phyloP scores from a whole-genome alignment of 768 basidiomycete species.

The Boletus tylopilopsis region DNA sequence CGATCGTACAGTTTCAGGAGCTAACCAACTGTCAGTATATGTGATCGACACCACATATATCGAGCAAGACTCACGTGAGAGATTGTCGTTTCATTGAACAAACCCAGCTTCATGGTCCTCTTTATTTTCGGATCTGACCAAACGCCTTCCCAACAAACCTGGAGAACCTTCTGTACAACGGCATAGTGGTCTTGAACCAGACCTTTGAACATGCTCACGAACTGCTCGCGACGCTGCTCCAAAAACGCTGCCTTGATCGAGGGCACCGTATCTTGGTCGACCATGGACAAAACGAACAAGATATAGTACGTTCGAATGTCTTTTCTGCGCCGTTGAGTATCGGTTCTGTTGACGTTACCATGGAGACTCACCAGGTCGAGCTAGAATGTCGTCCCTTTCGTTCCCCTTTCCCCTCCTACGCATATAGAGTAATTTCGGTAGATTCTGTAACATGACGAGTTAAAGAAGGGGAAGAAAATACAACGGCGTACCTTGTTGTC shows the following conservation, averaged over 20 bases:
- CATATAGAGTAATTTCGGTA: slow-evolving; percentile 68
- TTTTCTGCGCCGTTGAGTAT: slow-evolving; percentile 23
- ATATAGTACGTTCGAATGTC: slow-evolving; percentile 81
- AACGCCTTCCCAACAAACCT: slow-evolving; percentile 71
- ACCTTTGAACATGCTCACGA: slow-evolving; percentile 72
- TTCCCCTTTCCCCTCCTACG: slow-evolving; percentile 53
- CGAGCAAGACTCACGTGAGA: slow-evolving; percentile 47
- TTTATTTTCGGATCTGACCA: slow-evolving; percentile 74
- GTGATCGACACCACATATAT: neutral
- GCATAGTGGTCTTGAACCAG: slow-evolving; percentile 61
- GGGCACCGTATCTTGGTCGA: slow-evolving; percentile 44
- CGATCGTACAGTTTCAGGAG: slow-evolving; percentile 76
- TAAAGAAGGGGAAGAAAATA: neutral
- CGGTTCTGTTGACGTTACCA: neutral
- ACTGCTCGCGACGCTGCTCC: slow-evolving; percentile 64
- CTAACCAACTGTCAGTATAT: slow-evolving; percentile 31
- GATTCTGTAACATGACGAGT: slow-evolving; percentile 38
- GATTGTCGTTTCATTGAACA: slow-evolving; percentile 67
- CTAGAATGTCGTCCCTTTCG: slow-evolving; percentile 37
- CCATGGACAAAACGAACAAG: slow-evolving; percentile 69
- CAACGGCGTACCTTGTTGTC: slow-evolving; percentile 56
- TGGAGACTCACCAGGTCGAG: slow-evolving; percentile 50
- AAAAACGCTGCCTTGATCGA: slow-evolving; percentile 62
- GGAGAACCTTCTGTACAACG: slow-evolving; percentile 61
- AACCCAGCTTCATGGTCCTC: slow-evolving; percentile 62